Conservation (phyloP, 495 filamentous ascomycete genomes). For the Penicillium canariense region DNA sequence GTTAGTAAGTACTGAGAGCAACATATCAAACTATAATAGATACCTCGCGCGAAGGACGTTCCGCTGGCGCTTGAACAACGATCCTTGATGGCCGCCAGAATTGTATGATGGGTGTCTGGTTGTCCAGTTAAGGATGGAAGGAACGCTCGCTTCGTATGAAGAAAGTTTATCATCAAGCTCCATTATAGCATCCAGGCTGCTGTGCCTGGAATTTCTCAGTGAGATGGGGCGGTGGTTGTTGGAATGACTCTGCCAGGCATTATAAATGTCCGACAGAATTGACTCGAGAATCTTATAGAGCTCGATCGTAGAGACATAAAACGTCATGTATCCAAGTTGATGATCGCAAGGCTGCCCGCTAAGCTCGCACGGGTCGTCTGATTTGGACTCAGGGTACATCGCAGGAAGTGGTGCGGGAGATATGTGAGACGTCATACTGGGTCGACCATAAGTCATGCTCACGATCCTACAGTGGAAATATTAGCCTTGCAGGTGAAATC, state of each 20-base stretch:
- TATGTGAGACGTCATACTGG: slow-evolving; percentile 43
- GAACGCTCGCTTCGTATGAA: slow-evolving; percentile 33
- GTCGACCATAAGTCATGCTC: slow-evolving; percentile 50
- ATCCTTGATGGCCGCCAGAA: slow-evolving; percentile 4
- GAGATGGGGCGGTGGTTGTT: slow-evolving; percentile 10
- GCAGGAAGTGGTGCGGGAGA: slow-evolving; percentile 31
- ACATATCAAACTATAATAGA: not conserved
- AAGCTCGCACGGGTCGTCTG: slow-evolving; percentile 23
- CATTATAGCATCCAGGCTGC: slow-evolving; percentile 39
- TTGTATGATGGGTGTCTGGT: slow-evolving; percentile 4
- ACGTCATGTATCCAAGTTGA: slow-evolving; percentile 28
- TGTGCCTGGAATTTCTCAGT: slow-evolving; percentile 12
- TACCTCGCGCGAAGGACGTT: slow-evolving; percentile 44
- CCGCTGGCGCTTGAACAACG: slow-evolving; percentile 35
- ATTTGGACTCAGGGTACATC: slow-evolving; percentile 13
- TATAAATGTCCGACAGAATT: slow-evolving; percentile 44
- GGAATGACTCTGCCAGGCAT: slow-evolving; percentile 33
- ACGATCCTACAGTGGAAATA: slow-evolving; percentile 30
- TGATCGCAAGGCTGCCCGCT: slow-evolving; percentile 25
- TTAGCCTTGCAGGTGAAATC: not conserved
- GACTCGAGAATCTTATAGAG: slow-evolving; percentile 43
- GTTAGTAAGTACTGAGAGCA: not conserved
- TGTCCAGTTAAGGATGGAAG: slow-evolving; percentile 39
- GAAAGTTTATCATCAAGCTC: slow-evolving; percentile 41
- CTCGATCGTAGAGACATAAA: slow-evolving; percentile 42